A percentile compares a stretch with the other conserved stretches of the same genome.
phyloP scores from a whole-genome alignment of 495 filamentous ascomycete species.

The Rusavskia elegans region DNA sequence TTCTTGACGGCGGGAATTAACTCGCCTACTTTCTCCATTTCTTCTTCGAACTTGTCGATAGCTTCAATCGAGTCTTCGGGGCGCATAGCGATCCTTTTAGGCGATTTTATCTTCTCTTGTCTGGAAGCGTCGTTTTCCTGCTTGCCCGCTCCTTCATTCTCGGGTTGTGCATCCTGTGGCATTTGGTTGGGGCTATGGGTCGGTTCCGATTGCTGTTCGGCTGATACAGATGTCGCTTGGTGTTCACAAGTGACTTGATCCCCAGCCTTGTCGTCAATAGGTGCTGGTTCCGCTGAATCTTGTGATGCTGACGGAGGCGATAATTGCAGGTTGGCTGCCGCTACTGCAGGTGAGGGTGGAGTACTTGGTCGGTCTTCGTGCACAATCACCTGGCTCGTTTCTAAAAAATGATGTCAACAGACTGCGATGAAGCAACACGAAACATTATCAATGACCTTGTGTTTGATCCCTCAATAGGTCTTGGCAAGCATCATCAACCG shows the following conservation, averaged over 20 bases:
- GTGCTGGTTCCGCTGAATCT: too few species aligned
- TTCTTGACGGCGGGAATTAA: conserved; percentile 7
- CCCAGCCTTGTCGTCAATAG: too few species aligned
- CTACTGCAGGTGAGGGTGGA: conserved; percentile 3
- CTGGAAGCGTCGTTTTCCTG: background rate
- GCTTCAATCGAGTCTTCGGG: conserved; percentile 56
- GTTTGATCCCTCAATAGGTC: conserved; percentile 4
- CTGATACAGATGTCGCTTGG: background rate
- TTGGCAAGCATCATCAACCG: conserved; percentile 11
- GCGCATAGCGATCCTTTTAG: conserved; percentile 15
- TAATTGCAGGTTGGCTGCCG: background rate
- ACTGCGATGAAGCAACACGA: background rate
- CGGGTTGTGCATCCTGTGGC: background rate
- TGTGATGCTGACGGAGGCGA: background rate
- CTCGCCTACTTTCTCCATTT: conserved; percentile 39
- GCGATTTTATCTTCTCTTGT: background rate
- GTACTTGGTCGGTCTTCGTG: conserved; percentile 2
- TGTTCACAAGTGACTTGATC: too few species aligned
- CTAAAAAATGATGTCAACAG: background rate
- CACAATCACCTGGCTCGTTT: background rate
- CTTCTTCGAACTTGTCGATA: conserved; percentile 52
- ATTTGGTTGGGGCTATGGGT: conserved; percentile 8
- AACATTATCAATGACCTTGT: background rate
- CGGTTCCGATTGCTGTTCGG: conserved; percentile 1
- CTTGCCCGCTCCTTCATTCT: background rate